Conservation (phyloP, 2,329 filamentous ascomycete genomes). For the Aspergillus tubingensis region DNA sequence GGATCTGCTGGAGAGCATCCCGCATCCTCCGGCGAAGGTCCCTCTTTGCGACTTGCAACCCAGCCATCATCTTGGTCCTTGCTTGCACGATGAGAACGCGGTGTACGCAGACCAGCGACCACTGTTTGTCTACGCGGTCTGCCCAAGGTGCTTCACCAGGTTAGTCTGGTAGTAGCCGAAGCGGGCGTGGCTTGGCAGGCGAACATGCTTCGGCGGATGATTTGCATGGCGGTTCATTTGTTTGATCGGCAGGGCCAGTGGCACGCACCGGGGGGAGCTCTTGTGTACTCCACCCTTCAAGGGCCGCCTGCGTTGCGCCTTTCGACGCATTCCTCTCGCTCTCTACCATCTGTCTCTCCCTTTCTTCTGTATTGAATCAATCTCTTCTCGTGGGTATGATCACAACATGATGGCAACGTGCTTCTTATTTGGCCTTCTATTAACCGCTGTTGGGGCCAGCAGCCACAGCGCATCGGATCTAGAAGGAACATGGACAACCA, state of each 20-base stretch:
- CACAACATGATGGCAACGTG: slow-evolving; percentile 31
- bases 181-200: slow-evolving; percentile 16
- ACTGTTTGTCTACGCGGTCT: too few species aligned
- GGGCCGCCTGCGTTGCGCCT: slow-evolving; percentile 15
- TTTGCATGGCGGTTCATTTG: slow-evolving; percentile 12
- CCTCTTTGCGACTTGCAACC: slow-evolving; percentile 70
- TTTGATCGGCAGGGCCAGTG: slow-evolving; percentile 17
- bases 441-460: slow-evolving; percentile 39
- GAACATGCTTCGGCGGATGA: slow-evolving; percentile 13
- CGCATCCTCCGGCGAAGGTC: slow-evolving; percentile 73
- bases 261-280: slow-evolving; percentile 4
- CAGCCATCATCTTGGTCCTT: slow-evolving; percentile 50
- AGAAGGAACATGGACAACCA: slow-evolving; percentile 72
- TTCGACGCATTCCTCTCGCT: slow-evolving; percentile 13
- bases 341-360: slow-evolving; percentile 1
- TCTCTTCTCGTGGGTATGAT: slow-evolving; percentile 9
- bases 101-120: background rate
- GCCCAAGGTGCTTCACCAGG: too few species aligned
- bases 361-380: background rate
- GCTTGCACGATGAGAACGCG: background rate
- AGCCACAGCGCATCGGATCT: slow-evolving; percentile 51
- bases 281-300: slow-evolving; percentile 9
- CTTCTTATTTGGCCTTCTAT: slow-evolving; percentile 39
- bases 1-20: slow-evolving; percentile 61
- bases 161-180: background rate